Evolutionary conservation across 371 early-diverging fungal species (phyloP).

Genomic region (Synchytrium microbalum): DNA sequence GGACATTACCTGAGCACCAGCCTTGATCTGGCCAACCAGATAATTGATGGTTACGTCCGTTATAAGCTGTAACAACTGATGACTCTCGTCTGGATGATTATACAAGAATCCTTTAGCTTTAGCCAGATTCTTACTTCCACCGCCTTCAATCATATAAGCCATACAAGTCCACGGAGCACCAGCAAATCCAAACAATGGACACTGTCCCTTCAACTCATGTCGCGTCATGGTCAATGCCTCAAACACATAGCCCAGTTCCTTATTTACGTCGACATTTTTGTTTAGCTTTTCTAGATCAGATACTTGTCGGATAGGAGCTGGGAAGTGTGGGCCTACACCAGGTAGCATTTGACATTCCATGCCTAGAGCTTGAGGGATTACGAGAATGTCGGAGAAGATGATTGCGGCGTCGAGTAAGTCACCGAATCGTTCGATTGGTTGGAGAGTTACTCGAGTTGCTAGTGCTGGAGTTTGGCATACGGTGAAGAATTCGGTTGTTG

Average conservation of each 20-base stretch:
- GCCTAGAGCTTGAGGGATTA: constrained; percentile 95
- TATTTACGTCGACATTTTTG: constrained; percentile 58
- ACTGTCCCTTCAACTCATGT: constrained; percentile 71
- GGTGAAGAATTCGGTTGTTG: constrained; percentile 84
- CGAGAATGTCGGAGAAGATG: constrained; percentile 96
- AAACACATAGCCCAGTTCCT: constrained; percentile 83
- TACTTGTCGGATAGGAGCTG: constrained; percentile 69
- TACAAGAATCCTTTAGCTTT: constrained; percentile 88
- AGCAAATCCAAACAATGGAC: constrained; percentile 89
- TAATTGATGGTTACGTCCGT: constrained; percentile 80
- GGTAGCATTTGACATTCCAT: constrained; percentile 89
- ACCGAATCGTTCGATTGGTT: constrained; percentile 89
- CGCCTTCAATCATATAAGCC: constrained; percentile 98
- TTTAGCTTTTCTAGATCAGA: constrained; percentile 55
- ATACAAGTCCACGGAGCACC: constrained; percentile 98
- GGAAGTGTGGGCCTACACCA: constrained; percentile 87
- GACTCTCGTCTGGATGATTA: constrained; percentile 69
- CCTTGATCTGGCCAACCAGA: constrained; percentile 86
- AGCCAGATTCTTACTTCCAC: constrained; percentile 82
- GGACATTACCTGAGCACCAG: constrained; percentile 85
- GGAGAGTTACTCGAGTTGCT: constrained; percentile 90
- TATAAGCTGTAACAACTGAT: constrained; percentile 67
- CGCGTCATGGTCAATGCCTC: constrained; percentile 92
- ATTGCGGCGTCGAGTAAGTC: constrained; percentile 91
- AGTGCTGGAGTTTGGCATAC: constrained; percentile 87